Base-by-base conservation (phyloP, 179 eudicot species). In the Carnegiea gigantea region DNA sequence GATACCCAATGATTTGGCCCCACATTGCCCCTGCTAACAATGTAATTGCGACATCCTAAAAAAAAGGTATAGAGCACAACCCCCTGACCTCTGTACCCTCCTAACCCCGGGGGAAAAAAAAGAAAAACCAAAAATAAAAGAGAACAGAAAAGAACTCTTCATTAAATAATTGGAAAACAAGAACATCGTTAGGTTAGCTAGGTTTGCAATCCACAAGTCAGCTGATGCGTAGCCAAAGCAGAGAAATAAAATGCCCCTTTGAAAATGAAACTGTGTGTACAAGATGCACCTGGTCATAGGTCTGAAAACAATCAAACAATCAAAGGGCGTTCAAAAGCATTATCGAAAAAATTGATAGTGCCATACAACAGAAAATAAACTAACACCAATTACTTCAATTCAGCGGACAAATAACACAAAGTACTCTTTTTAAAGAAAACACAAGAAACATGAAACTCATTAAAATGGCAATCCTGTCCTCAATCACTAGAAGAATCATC, bases 401-500 rank as follows among this genome's bases (percentile, higher is more conserved):
- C 36, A 33, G 36, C 15, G 60, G 21, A 53, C 21, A 53, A 53
- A 53, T 53, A 53, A 14, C 60, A 53, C 60, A 53, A 4, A 53
- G 60, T 11, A 53, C 60, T 4, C 60, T 13, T 53, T 53, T 12
- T 53, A 14, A 53, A 17, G 60, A 53, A 53, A 53, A 53, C 18
- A 53, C 60, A 17, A 13, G 18, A 53, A 33, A 53, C 60, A 53
- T 14, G 18, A 53, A 12, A 53, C 18, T 53, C 60, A 17, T 12
- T 53, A 53, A 53, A 53, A 11, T 57, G 2, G 62, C 62, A 18
- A 20, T 57, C 20, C 1, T 57, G 23, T 57, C 62, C 62, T 57
- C 62, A 57, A 89, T 95, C 98, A 85, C 97, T 92, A 43, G 88
- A 84, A 77, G 91, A 89, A 75, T 91, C 97, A 85, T 90, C 93